phyloP scores from a whole-genome alignment of 352 stramenopile species.

The Thalassiosira mediterranea region DNA sequence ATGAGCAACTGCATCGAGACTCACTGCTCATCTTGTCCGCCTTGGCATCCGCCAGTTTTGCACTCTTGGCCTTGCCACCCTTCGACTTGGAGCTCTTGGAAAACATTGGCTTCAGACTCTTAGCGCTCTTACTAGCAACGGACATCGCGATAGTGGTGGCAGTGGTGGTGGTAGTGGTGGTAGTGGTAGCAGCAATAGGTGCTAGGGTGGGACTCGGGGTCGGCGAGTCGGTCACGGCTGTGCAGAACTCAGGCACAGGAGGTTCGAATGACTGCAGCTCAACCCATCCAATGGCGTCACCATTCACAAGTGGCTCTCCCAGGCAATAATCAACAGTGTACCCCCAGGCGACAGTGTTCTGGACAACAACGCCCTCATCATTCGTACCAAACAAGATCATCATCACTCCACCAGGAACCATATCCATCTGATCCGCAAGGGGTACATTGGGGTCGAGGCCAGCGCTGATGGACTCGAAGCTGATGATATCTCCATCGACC shows the following conservation, averaged over 20 bases:
- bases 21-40: no score
- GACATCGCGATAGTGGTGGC: no score
- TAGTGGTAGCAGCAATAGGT: slow-evolving; percentile 5
- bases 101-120: background rate
- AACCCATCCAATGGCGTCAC: slow-evolving; percentile 3
- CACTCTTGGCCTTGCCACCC: no score
- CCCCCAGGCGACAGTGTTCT: background rate
- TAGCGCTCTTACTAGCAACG: no score
- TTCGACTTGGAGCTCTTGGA: background rate
- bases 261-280: background rate
- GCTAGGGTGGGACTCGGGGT: background rate
- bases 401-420: background rate
- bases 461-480: background rate
- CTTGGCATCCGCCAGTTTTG: no score
- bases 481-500: background rate
- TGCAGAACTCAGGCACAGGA: background rate
- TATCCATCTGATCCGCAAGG: background rate
- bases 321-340: slow-evolving; percentile 1
- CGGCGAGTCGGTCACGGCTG: background rate
- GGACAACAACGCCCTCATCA: background rate
- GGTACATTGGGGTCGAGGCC: background rate
- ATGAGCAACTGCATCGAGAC: no score
- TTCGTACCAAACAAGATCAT: background rate
- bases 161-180: no score
- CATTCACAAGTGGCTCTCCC: background rate